A percentile compares a stretch with the other conserved stretches of the same genome.
Conservation (phyloP, 768 basidiomycete species). For the Pisolithus albus region DNA sequence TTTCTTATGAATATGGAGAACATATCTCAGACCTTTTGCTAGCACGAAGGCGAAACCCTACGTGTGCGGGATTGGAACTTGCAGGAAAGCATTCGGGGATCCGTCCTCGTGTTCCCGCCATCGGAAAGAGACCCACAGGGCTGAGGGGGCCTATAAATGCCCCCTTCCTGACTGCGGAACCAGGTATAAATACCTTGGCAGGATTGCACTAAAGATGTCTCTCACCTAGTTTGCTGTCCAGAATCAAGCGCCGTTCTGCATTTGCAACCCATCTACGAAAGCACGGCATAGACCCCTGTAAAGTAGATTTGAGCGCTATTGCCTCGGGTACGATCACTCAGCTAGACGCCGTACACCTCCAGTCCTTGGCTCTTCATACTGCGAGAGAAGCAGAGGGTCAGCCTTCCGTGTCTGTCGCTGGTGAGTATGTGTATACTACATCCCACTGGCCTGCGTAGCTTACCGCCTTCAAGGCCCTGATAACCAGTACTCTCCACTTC, state of each 20-base stretch:
- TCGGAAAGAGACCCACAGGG: conserved; percentile 50
- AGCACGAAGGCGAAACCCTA: conserved; percentile 51
- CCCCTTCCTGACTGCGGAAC: conserved; percentile 39
- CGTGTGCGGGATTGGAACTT: conserved; percentile 41
- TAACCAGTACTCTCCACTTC: background rate
- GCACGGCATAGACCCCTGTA: conserved; percentile 33
- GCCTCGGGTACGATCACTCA: conserved; percentile 8
- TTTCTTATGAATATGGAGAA: background rate
- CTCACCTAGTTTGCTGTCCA: conserved; percentile 17
- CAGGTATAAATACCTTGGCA: conserved; percentile 27
- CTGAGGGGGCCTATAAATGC: conserved; percentile 39
- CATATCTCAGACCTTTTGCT: conserved; percentile 7
- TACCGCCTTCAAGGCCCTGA: conserved; percentile 9
- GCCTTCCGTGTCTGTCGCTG: conserved; percentile 2
- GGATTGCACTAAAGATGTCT: background rate
- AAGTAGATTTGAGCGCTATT: conserved; percentile 17
- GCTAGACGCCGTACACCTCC: conserved; percentile 11
- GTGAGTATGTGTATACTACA: conserved; percentile 9
- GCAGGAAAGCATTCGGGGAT: conserved; percentile 52
- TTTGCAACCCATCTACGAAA: conserved; percentile 49
- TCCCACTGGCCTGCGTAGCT: conserved; percentile 1
- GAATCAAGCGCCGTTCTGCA: conserved; percentile 59
- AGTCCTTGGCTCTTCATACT: conserved; percentile 1
- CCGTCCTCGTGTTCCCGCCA: conserved; percentile 67
- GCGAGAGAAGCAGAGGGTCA: conserved; percentile 3